Evolutionary conservation across 78 protist genomes (phyloP).

Genomic region (Thecamonas trahens): DNA sequence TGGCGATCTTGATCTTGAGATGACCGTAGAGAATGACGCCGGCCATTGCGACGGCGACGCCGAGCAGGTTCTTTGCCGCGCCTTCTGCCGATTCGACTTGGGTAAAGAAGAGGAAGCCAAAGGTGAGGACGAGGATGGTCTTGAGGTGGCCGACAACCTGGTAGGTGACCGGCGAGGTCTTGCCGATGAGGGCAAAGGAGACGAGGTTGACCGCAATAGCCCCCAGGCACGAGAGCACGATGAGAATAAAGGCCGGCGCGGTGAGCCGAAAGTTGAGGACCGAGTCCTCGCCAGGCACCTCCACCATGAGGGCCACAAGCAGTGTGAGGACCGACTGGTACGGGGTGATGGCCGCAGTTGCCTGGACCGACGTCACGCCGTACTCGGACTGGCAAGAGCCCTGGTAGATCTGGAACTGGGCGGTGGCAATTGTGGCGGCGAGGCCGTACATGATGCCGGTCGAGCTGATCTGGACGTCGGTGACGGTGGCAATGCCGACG

Average conservation of each 20-base stretch:
- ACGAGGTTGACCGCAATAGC: not conserved
- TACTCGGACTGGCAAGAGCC: not conserved
- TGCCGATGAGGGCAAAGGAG: not conserved
- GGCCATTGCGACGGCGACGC: no score
- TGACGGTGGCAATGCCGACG: not conserved
- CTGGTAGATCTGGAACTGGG: not conserved
- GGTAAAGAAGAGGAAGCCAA: slow-evolving; percentile 3
- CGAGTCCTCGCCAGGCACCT: no score
- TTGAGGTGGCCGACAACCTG: slow-evolving; percentile 8
- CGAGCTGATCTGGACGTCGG: not conserved
- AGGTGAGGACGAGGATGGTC: not conserved
- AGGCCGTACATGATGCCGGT: not conserved
- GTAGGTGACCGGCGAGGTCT: slow-evolving; percentile 8
- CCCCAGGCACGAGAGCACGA: not conserved
- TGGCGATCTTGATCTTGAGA: no score
- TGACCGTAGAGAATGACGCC: no score
- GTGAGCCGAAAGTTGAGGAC: no score
- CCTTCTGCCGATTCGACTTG: no score
- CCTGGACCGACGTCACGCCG: not conserved
- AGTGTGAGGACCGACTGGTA: no score
- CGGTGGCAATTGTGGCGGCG: not conserved
- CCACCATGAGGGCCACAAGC: not conserved
- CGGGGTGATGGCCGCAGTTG: no score
- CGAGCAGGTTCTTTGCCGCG: no score
- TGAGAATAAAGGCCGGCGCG: not conserved